Conservation (phyloP, 208 protist genomes). For the Leptomonas pyrrhocoris region DNA sequence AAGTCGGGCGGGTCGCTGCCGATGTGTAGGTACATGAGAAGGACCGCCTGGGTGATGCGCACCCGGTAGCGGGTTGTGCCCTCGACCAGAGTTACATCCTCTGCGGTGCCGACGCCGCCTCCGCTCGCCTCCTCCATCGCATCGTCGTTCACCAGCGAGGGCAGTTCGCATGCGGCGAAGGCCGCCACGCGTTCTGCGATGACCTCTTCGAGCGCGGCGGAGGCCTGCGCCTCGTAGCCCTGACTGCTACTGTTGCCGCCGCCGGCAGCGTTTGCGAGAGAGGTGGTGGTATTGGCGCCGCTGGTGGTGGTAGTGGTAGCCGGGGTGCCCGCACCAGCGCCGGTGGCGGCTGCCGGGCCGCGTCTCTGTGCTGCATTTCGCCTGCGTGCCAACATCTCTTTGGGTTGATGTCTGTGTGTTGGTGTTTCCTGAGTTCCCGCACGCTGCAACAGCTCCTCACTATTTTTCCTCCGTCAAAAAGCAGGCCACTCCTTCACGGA, state of each 20-base stretch:
- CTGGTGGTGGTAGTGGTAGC: not conserved
- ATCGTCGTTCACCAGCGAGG: constrained; percentile 58
- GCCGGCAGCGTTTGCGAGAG: constrained; percentile 4
- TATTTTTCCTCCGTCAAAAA: not conserved
- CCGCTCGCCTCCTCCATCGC: constrained; percentile 35
- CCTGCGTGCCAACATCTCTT: constrained; percentile 23
- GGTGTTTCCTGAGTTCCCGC: not conserved
- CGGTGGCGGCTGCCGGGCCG: not conserved
- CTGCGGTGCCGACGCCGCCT: constrained; percentile 14
- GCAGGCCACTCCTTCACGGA: too few relatives aligned
- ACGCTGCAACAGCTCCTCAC: too few relatives aligned
- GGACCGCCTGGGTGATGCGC: constrained; percentile 73
- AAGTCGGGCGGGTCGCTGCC: constrained; percentile 98
- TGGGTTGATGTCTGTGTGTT: too few relatives aligned
- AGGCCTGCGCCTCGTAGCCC: constrained; percentile 20
- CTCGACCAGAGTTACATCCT: constrained; percentile 24
- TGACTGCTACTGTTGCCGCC: constrained; percentile 1
- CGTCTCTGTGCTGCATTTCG: constrained; percentile 24
- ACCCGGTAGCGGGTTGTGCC: constrained; percentile 31
- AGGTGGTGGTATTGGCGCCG: not conserved
- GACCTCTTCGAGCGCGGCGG: constrained; percentile 32
- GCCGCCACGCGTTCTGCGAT: constrained; percentile 68
- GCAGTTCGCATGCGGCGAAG: constrained; percentile 66
- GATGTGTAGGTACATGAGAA: constrained; percentile 98
- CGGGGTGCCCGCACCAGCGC: not conserved